These are phyloP conservation scores for Aphanomyces invadans DNA, from an alignment of 352 stramenopile genomes.

Conservation along the genomic window DNA sequence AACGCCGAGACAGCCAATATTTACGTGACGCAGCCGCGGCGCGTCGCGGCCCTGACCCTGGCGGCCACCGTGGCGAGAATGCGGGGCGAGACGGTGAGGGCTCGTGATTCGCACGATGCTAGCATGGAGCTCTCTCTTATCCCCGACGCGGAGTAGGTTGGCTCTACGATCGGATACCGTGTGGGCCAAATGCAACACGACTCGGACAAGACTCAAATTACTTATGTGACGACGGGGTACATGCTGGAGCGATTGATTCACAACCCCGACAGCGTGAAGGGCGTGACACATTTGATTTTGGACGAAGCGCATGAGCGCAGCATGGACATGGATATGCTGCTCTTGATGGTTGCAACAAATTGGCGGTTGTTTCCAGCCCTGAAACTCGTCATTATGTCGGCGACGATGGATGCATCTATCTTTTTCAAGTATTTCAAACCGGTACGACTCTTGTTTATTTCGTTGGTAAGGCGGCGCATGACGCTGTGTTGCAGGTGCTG, in stretches of 20 bases:
- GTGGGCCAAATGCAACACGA: conserved; percentile 88
- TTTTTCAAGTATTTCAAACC: conserved; percentile 77
- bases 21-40: conserved; percentile 92
- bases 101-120: no score
- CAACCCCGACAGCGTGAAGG: conserved; percentile 76
- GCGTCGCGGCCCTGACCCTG: conserved; percentile 88
- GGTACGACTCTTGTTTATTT: background rate
- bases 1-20: conserved; percentile 71
- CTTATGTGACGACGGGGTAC: conserved; percentile 96
- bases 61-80: conserved; percentile 90
- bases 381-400: conserved; percentile 94
- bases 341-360: conserved; percentile 84
- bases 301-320: conserved; percentile 93
- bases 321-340: conserved; percentile 94
- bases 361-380: conserved; percentile 57
- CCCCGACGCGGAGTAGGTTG: conserved; percentile 47
- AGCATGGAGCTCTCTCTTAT: no score
- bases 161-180: conserved; percentile 65
- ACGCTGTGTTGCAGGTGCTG: no score
- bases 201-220: conserved; percentile 87
- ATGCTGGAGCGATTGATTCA: conserved; percentile 93
- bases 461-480: no score
- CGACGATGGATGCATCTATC: conserved; percentile 91
- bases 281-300: conserved; percentile 92
- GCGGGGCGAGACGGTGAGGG: conserved; percentile 45